Conservation (phyloP, 1,284 basidiomycete species). For the Papiliotrema laurentii region DNA sequence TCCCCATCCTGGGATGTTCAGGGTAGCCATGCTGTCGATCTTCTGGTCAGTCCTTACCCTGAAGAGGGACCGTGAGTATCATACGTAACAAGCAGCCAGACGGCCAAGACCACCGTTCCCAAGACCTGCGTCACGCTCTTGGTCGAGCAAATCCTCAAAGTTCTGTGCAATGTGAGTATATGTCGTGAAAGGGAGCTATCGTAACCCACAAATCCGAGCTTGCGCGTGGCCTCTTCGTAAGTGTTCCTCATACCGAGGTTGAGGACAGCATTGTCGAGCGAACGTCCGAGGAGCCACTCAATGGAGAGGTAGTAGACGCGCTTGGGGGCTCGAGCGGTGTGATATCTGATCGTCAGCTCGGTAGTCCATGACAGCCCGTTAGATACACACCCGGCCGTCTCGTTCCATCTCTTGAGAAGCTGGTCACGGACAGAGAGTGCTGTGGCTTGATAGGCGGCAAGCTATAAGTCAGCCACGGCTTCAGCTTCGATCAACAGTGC, state of each 20-base stretch:
- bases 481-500: not conserved
- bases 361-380: not conserved
- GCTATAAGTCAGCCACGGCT: constrained; percentile 7
- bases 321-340: constrained; percentile 44
- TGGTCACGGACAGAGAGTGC: constrained; percentile 74
- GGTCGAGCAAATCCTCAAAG: constrained; percentile 76
- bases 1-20: constrained; percentile 80
- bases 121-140: constrained; percentile 83
- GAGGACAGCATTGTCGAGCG: constrained; percentile 82
- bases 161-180: constrained; percentile 38
- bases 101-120: constrained; percentile 82
- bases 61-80: constrained; percentile 9
- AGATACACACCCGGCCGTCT: constrained; percentile 38
- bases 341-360: constrained; percentile 27
- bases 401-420: constrained; percentile 56
- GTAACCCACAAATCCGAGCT: constrained; percentile 59
- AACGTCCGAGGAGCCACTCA: constrained; percentile 74
- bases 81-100: constrained; percentile 84
- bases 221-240: constrained; percentile 62
- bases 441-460: constrained; percentile 48
- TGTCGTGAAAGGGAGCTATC: too few species aligned
- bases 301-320: constrained; percentile 76
- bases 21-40: constrained; percentile 57
- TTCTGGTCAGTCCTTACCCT: constrained; percentile 7
- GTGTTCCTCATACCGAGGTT: constrained; percentile 76